Percentiles rank a stretch among this genome's conserved stretches.
These are phyloP conservation scores for Lavandula angustifolia DNA, from an alignment of 257 asterid genomes.

Conservation along the genomic window DNA sequence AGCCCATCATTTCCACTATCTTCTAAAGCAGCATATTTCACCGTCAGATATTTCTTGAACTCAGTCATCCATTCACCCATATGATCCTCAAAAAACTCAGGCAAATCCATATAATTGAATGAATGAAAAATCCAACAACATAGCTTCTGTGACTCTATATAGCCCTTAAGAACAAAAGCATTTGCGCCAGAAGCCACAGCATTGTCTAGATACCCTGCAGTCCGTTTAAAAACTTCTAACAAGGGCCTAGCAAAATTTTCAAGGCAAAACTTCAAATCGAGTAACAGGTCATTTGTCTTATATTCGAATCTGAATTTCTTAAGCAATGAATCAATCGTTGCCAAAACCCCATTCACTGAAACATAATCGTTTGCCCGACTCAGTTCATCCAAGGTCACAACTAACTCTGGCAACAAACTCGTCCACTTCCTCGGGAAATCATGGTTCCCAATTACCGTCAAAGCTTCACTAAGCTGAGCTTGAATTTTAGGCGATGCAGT, in stretches of 20 bases:
- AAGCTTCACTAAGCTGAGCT: constrained; percentile 84
- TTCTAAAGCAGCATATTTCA: constrained; percentile 62
- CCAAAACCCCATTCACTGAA: constrained; percentile 78
- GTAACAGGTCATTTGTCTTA: constrained; percentile 67
- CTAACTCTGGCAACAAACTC: constrained; percentile 74
- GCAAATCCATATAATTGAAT: constrained; percentile 71
- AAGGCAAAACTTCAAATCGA: constrained; percentile 78
- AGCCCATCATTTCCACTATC: constrained; percentile 74
- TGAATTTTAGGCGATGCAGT: constrained; percentile 60
- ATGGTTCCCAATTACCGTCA: constrained; percentile 74
- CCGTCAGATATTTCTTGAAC: constrained; percentile 70
- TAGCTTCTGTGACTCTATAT: constrained; percentile 79
- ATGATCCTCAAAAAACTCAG: constrained; percentile 87
- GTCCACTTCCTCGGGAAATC: constrained; percentile 85
- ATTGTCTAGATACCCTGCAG: constrained; percentile 58
- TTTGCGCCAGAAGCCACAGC: constrained; percentile 46
- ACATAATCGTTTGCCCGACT: constrained; percentile 68
- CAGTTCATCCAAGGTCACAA: constrained; percentile 52
- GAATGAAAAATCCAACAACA: constrained; percentile 88
- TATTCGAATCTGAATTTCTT: constrained; percentile 75
- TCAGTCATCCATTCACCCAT: constrained; percentile 91
- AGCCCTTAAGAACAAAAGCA: constrained; percentile 52
- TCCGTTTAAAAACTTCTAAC: constrained; percentile 66
- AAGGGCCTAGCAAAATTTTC: constrained; percentile 77
- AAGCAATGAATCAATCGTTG: constrained; percentile 66